Percentiles rank a stretch among this genome's conserved stretches.
These are phyloP conservation scores for Hymenoscyphus infarciens DNA, from an alignment of 2,329 filamentous ascomycete species.

Conservation along the genomic window DNA sequence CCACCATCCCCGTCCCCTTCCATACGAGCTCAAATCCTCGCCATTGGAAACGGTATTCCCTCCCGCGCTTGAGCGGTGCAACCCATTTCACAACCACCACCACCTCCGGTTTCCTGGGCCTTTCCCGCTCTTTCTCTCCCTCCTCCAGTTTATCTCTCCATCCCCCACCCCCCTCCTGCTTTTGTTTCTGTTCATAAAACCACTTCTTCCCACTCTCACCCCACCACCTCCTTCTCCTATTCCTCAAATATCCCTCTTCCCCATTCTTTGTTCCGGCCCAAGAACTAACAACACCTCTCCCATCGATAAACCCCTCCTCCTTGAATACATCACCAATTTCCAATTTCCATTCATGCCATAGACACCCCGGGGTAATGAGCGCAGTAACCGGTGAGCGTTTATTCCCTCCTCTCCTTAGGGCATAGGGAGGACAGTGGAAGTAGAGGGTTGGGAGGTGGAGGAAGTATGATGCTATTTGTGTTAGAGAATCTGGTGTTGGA, in stretches of 20 bases:
- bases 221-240: conserved; percentile 12
- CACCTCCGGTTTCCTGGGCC: too few relatives aligned
- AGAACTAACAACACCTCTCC: conserved; percentile 17
- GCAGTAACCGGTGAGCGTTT: conserved; percentile 12
- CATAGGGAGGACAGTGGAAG: conserved; percentile 16
- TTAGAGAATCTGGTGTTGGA: background rate
- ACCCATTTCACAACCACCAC: too few relatives aligned
- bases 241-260: conserved; percentile 17
- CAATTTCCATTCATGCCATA: conserved; percentile 17
- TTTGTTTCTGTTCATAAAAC: conserved; percentile 5
- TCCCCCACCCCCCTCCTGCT: too few relatives aligned
- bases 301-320: conserved; percentile 20
- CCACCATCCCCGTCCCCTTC: too few relatives aligned
- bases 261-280: conserved; percentile 17
- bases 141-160: too few relatives aligned
- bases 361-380: conserved; percentile 5
- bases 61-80: too few relatives aligned
- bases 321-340: conserved; percentile 18
- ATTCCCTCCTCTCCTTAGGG: conserved; percentile 15
- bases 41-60: too few relatives aligned
- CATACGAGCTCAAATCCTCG: too few relatives aligned
- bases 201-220: conserved; percentile 20
- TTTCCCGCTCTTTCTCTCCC: too few relatives aligned
- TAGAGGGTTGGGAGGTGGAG: conserved; percentile 16
- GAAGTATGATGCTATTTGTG: conserved; percentile 17